Percentiles rank a stretch among this genome's conserved stretches.
Evolutionary conservation across 2,329 filamentous ascomycete genomes (phyloP).

Genomic region (Neofusicoccum kwambonambiense): DNA sequence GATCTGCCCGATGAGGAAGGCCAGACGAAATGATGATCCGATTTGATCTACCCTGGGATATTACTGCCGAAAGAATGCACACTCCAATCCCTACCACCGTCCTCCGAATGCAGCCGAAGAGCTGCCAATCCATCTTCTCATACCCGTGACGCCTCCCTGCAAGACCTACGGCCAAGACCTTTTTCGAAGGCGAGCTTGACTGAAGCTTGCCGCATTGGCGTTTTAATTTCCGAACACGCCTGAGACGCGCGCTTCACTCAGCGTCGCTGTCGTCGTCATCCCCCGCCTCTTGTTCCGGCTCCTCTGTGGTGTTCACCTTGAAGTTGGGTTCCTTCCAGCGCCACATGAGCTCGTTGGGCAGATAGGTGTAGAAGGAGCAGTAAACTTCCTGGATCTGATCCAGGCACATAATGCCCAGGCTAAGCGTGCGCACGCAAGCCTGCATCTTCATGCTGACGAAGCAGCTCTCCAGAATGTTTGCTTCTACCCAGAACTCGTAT

Average conservation of each 20-base stretch:
- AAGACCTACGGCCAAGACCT: not conserved
- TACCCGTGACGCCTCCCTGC: not conserved
- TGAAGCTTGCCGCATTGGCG: not conserved
- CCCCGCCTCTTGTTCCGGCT: not conserved
- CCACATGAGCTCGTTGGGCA: constrained; percentile 43
- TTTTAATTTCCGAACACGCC: not conserved
- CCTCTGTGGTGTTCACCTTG: not conserved
- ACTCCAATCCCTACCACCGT: not conserved
- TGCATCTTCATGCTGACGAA: constrained; percentile 57
- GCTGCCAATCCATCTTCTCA: not conserved
- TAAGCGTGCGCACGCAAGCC: constrained; percentile 21
- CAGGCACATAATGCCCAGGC: constrained; percentile 18
- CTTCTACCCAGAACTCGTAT: constrained; percentile 66
- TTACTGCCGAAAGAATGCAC: not conserved
- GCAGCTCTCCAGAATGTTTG: constrained; percentile 56
- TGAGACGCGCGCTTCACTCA: not conserved
- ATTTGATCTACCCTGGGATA: not conserved
- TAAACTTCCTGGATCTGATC: constrained; percentile 40
- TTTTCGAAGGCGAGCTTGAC: not conserved
- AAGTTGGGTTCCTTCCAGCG: constrained; percentile 17
- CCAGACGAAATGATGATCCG: not conserved
- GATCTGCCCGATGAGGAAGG: not conserved
- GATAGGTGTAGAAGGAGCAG: constrained; percentile 45
- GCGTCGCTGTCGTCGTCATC: not conserved
- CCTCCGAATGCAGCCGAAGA: not conserved